These are phyloP conservation scores for Geotrichum bryndzae DNA, from an alignment of 1,139 yeast genomes.

Conservation along the genomic window DNA sequence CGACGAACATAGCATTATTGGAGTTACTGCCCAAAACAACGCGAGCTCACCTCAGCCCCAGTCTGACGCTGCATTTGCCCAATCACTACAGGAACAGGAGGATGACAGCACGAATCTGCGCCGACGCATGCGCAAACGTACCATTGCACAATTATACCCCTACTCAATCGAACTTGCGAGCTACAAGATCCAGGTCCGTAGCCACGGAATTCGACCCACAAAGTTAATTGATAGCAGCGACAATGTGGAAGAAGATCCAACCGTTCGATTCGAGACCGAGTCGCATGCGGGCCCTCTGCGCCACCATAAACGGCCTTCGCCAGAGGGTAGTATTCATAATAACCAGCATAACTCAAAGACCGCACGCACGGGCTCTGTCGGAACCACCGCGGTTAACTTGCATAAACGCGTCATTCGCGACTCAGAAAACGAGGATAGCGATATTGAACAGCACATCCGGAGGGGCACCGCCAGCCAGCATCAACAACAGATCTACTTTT, in stretches of 20 bases:
- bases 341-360: background rate
- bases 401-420: slow-evolving; percentile 3
- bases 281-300: background rate
- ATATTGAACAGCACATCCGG: background rate
- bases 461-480: background rate
- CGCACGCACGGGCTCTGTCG: background rate
- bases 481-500: slow-evolving; percentile 5
- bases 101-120: background rate
- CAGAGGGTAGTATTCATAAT: background rate
- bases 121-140: slow-evolving; percentile 13
- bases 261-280: slow-evolving; percentile 5
- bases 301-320: background rate
- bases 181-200: slow-evolving; percentile 12
- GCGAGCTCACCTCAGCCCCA: background rate
- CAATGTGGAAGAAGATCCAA: slow-evolving; percentile 8
- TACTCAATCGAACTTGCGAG: slow-evolving; percentile 13
- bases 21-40: background rate
- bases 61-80: background rate
- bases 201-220: slow-evolving; percentile 15
- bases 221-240: slow-evolving; percentile 6
- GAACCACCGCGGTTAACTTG: background rate
- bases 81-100: background rate
- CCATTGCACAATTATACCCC: slow-evolving; percentile 14
- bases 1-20: background rate
- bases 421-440: slow-evolving; percentile 10